Conservation (phyloP, 2,329 filamentous ascomycete species). For the Colletotrichum theobromicola region DNA sequence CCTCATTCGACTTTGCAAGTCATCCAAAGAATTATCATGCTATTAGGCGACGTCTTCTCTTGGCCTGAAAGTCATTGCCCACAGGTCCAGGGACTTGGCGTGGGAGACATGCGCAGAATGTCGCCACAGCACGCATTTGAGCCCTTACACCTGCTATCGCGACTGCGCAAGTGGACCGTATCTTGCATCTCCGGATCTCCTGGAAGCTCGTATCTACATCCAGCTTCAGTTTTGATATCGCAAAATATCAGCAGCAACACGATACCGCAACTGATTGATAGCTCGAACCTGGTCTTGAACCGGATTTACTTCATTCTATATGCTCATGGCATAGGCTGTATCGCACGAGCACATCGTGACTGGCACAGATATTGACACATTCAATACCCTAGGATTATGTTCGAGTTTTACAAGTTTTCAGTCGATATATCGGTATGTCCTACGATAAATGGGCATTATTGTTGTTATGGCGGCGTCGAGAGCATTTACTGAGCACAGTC, state of each 20-base stretch:
- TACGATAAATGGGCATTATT: background rate
- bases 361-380: background rate
- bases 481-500: background rate
- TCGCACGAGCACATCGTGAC: background rate
- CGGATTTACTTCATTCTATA: background rate
- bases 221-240: background rate
- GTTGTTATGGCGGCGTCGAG: background rate
- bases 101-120: background rate
- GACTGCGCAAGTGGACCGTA: constrained; percentile 3
- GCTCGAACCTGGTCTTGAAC: background rate
- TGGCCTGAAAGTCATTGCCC: background rate
- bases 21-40: background rate
- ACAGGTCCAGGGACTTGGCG: background rate
- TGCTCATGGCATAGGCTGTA: background rate
- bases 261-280: background rate
- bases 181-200: constrained; percentile 12
- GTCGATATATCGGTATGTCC: background rate
- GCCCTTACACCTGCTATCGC: background rate
- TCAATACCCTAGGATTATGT: background rate
- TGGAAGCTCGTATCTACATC: background rate
- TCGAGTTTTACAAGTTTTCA: background rate
- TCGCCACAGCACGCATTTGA: background rate
- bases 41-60: background rate
- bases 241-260: background rate
- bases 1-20: background rate